Evolutionary conservation across 2,329 filamentous ascomycete genomes (phyloP).

Genomic region (Westerdykella ornata): DNA sequence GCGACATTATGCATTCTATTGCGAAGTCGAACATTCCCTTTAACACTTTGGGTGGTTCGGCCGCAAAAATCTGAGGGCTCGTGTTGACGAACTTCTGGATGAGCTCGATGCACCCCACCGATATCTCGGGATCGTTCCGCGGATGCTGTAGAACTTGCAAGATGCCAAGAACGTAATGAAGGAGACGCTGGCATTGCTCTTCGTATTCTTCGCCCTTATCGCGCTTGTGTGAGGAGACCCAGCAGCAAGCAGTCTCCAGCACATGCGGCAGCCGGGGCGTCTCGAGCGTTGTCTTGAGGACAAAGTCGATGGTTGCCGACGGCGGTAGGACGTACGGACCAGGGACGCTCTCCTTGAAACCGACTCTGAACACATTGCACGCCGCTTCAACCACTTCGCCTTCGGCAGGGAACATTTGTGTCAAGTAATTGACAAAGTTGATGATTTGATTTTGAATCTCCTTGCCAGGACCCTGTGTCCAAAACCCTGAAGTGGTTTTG

Average conservation of each 20-base stretch:
- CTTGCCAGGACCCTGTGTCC: slow-evolving; percentile 45
- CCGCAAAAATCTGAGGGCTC: slow-evolving; percentile 56
- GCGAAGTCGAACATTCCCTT: slow-evolving; percentile 67
- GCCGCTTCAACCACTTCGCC: slow-evolving; percentile 65
- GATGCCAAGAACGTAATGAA: slow-evolving; percentile 58
- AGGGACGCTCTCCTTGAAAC: slow-evolving; percentile 66
- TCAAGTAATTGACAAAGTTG: slow-evolving; percentile 45
- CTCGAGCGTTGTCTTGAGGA: slow-evolving; percentile 53
- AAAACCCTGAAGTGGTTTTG: slow-evolving; percentile 38
- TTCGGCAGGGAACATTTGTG: slow-evolving; percentile 51
- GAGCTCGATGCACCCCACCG: slow-evolving; percentile 69
- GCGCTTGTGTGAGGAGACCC: slow-evolving; percentile 45
- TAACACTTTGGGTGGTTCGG: slow-evolving; percentile 51
- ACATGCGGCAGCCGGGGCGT: slow-evolving; percentile 62
- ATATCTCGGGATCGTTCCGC: slow-evolving; percentile 61
- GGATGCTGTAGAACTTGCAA: slow-evolving; percentile 57
- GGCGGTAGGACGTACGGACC: slow-evolving; percentile 73
- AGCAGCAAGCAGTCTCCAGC: slow-evolving; percentile 64
- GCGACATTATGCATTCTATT: slow-evolving; percentile 61
- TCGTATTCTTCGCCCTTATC: slow-evolving; percentile 36
- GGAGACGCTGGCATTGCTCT: slow-evolving; percentile 27
- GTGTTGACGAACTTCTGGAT: slow-evolving; percentile 57
- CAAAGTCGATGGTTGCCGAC: slow-evolving; percentile 58
- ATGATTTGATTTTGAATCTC: slow-evolving; percentile 48
- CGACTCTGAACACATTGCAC: slow-evolving; percentile 64